Evolutionary conservation across 2,329 filamentous ascomycete genomes (phyloP).

Genomic region (Thelonectria olida): DNA sequence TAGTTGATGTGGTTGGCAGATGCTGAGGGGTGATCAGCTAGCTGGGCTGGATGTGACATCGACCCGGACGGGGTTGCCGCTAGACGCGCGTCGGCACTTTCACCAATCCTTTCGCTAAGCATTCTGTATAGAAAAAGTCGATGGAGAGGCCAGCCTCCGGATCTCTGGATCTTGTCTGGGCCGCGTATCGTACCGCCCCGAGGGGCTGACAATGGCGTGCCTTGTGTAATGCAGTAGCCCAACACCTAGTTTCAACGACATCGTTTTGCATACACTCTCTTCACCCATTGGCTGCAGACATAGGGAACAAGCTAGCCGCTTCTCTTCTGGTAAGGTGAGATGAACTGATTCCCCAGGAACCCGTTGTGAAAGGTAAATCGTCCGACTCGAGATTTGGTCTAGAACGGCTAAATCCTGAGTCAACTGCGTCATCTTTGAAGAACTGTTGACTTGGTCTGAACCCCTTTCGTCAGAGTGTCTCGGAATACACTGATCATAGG

Average conservation of each 20-base stretch:
- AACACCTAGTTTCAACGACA: slow-evolving; percentile 12
- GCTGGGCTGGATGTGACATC: slow-evolving; percentile 24
- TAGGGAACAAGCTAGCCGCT: neutral
- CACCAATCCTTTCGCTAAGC: neutral
- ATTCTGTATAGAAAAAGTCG: neutral
- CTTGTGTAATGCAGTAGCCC: neutral
- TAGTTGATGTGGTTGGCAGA: slow-evolving; percentile 30
- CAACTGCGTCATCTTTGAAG: neutral
- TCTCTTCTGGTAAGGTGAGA: neutral
- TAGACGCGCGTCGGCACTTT: neutral
- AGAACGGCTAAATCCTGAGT: neutral
- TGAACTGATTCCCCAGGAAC: neutral
- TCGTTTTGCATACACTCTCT: neutral
- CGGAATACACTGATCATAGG: slow-evolving; percentile 4
- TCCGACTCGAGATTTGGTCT: neutral
- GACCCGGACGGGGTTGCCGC: neutral
- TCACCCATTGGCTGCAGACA: neutral
- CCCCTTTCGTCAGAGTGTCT: neutral
- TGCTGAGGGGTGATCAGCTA: slow-evolving; percentile 23
- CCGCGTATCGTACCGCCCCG: neutral
- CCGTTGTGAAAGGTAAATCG: neutral
- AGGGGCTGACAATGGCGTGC: neutral
- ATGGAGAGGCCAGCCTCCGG: neutral
- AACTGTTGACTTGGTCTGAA: neutral
- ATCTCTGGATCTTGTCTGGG: neutral